A percentile compares a stretch with the other conserved stretches of the same genome.
These are phyloP conservation scores for Globisporangium barbulae DNA, from an alignment of 352 stramenopile genomes.

Conservation along the genomic window DNA sequence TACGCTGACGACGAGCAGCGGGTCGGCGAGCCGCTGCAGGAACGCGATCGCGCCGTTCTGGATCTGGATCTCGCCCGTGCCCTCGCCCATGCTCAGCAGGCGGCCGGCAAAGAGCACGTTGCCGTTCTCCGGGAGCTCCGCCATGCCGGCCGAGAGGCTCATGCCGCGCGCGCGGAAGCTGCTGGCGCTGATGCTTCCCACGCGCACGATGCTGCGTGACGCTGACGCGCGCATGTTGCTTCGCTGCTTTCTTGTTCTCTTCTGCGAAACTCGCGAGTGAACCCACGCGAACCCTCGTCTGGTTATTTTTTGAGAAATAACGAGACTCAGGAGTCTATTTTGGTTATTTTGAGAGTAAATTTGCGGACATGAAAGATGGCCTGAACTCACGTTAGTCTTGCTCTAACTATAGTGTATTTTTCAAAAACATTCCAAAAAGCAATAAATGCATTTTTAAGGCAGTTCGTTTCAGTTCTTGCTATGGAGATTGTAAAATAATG, in stretches of 20 bases:
- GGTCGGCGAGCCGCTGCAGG: slow-evolving; percentile 62
- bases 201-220: slow-evolving; percentile 19
- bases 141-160: not conserved
- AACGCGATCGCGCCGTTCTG: slow-evolving; percentile 70
- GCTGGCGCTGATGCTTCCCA: slow-evolving; percentile 11
- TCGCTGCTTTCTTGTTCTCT: not conserved
- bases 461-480: too few relatives aligned
- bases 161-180: slow-evolving; percentile 6
- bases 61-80: slow-evolving; percentile 56
- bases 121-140: slow-evolving; percentile 16
- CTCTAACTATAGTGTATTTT: too few relatives aligned
- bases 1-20: slow-evolving; percentile 67
- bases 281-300: too few relatives aligned
- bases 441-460: too few relatives aligned
- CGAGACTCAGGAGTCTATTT: too few relatives aligned
- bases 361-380: too few relatives aligned
- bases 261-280: too few relatives aligned
- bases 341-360: too few relatives aligned
- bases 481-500: too few relatives aligned
- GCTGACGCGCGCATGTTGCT: slow-evolving; percentile 1
- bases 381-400: too few relatives aligned
- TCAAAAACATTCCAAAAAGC: too few relatives aligned
- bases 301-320: too few relatives aligned
- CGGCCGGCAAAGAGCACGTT: slow-evolving; percentile 64
- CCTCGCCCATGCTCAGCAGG: slow-evolving; percentile 49